Percentiles rank a stretch among this genome's conserved stretches.
Conservation (phyloP, 352 stramenopile species). For the Phytopythium vexans region DNA sequence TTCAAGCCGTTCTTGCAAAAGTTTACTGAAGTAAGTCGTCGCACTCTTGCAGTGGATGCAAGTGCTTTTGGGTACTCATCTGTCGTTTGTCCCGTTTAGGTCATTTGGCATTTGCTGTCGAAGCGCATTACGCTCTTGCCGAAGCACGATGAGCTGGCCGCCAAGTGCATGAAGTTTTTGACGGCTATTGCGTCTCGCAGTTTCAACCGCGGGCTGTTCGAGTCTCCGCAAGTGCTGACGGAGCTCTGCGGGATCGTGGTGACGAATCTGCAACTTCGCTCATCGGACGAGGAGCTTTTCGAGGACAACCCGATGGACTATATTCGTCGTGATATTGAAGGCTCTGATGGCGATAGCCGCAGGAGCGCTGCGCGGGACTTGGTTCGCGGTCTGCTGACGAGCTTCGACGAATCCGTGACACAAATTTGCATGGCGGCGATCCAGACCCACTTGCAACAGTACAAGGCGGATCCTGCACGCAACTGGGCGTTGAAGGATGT, state of each 20-base stretch:
- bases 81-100: no score
- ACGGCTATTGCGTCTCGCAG: constrained; percentile 93
- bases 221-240: constrained; percentile 63
- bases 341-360: constrained; percentile 95
- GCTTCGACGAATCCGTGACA: constrained; percentile 94
- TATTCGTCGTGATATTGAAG: constrained; percentile 98
- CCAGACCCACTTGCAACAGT: constrained; percentile 89
- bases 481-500: constrained; percentile 97
- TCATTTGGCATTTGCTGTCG: constrained; percentile 78
- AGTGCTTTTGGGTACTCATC: no score
- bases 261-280: constrained; percentile 96
- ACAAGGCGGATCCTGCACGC: constrained; percentile 69
- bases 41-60: no score
- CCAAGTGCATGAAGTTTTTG: constrained; percentile 97
- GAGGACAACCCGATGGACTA: constrained; percentile 98
- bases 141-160: constrained; percentile 96
- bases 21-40: no score
- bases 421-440: constrained; percentile 93
- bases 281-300: constrained; percentile 96
- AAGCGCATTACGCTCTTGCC: constrained; percentile 69
- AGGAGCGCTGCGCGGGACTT: constrained; percentile 95
- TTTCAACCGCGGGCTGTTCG: constrained; percentile 91
- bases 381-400: constrained; percentile 92
- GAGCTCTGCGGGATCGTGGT: constrained; percentile 98
- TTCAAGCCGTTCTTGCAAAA: constrained; percentile 94